phyloP scores from a whole-genome alignment of 2,329 filamentous ascomycete genomes.

The Gremmenia infestans region DNA sequence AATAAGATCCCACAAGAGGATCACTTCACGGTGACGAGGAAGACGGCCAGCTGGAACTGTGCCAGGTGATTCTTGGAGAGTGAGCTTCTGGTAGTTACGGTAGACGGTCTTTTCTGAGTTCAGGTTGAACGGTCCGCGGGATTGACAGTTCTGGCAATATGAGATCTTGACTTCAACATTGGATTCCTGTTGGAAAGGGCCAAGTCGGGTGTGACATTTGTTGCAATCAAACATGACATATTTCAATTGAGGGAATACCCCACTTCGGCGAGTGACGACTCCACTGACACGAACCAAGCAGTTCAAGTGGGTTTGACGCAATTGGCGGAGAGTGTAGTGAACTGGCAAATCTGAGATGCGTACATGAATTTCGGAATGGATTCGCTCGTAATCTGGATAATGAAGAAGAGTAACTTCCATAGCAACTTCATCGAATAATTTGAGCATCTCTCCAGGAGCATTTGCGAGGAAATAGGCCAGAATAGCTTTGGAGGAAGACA shows the following conservation, averaged over 20 bases:
- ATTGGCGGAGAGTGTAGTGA: conserved; percentile 88
- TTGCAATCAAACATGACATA: conserved; percentile 97
- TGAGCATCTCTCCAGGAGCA: conserved; percentile 88
- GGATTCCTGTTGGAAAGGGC: conserved; percentile 95
- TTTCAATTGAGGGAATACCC: conserved; percentile 96
- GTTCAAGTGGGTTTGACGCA: conserved; percentile 93
- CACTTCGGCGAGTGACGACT: conserved; percentile 88
- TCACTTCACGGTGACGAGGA: conserved; percentile 87
- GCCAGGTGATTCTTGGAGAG: conserved; percentile 92
- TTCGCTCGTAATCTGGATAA: conserved; percentile 95
- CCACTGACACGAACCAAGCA: conserved; percentile 91
- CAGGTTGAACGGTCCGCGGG: conserved; percentile 86
- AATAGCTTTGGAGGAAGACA: conserved; percentile 85
- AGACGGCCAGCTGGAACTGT: conserved; percentile 94
- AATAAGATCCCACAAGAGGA: conserved; percentile 94
- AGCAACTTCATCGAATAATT: conserved; percentile 92
- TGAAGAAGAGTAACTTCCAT: conserved; percentile 95
- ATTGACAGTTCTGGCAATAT: conserved; percentile 95
- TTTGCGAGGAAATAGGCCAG: conserved; percentile 95
- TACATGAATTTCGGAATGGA: conserved; percentile 96
- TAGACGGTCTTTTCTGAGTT: conserved; percentile 98
- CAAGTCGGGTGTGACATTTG: conserved; percentile 87
- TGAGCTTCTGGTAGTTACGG: conserved; percentile 97
- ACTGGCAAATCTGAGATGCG: conserved; percentile 93
- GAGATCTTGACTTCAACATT: conserved; percentile 94